A percentile compares a stretch with the other conserved stretches of the same genome.
These are phyloP conservation scores for Colletotrichum incanum DNA, from an alignment of 2,329 filamentous ascomycete genomes.

Conservation along the genomic window DNA sequence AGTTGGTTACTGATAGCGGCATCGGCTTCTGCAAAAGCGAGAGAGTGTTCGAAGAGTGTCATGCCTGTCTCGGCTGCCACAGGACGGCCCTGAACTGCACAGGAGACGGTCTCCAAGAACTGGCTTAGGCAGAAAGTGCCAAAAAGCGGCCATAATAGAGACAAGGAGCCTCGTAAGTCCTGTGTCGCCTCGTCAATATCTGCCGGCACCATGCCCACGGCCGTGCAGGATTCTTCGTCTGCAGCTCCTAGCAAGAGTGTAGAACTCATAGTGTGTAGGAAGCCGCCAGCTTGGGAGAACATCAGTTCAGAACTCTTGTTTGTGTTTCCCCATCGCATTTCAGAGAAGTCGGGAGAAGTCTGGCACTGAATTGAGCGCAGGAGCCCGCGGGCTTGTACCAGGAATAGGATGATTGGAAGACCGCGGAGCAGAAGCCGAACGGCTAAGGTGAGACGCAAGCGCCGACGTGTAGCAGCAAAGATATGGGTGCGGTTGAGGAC, in stretches of 20 bases:
- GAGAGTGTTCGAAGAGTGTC: slow-evolving; percentile 95
- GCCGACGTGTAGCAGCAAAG: slow-evolving; percentile 89
- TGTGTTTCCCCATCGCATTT: slow-evolving; percentile 79
- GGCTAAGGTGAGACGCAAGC: slow-evolving; percentile 82
- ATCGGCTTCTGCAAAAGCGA: slow-evolving; percentile 97
- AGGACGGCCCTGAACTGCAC: slow-evolving; percentile 86
- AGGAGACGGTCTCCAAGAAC: slow-evolving; percentile 90
- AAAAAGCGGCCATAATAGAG: slow-evolving; percentile 82
- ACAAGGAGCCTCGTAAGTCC: slow-evolving; percentile 82
- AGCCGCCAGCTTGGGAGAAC: slow-evolving; percentile 78
- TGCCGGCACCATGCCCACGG: slow-evolving; percentile 79
- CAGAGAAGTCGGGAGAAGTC: slow-evolving; percentile 81
- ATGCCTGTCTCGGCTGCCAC: slow-evolving; percentile 91
- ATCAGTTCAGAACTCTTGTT: slow-evolving; percentile 77
- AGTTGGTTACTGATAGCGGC: slow-evolving; percentile 87
- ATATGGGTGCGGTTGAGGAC: slow-evolving; percentile 93
- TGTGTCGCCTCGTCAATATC: slow-evolving; percentile 65
- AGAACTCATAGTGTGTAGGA: slow-evolving; percentile 82
- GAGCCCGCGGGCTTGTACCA: slow-evolving; percentile 77
- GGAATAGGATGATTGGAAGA: slow-evolving; percentile 79
- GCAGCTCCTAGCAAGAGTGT: slow-evolving; percentile 80
- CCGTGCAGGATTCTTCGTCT: slow-evolving; percentile 82
- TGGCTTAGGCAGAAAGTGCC: slow-evolving; percentile 81
- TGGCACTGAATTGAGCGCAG: slow-evolving; percentile 94
- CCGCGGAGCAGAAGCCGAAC: slow-evolving; percentile 79